A percentile compares a stretch with the other conserved stretches of the same genome.
Evolutionary conservation across 768 basidiomycete species (phyloP).

Genomic region (Mrakia gelida): DNA sequence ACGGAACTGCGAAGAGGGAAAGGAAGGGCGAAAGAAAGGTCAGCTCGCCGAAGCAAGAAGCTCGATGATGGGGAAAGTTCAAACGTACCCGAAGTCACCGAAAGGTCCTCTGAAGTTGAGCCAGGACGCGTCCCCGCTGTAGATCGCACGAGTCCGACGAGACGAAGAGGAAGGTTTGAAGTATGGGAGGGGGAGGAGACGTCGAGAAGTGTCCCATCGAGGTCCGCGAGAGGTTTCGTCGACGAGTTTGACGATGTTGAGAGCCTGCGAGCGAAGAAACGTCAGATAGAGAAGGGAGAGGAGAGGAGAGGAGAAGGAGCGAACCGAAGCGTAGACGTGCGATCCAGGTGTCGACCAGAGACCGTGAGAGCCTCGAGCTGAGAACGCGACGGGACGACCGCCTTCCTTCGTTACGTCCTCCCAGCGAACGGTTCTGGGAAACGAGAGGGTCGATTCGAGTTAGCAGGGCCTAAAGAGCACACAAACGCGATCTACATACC

Average conservation of each 20-base stretch:
- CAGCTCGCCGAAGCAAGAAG: no score
- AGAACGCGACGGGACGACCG: constrained; percentile 15
- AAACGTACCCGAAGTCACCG: background rate
- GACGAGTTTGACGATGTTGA: constrained; percentile 9
- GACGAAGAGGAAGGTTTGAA: background rate
- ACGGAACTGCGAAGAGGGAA: no score
- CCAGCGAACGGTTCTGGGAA: constrained; percentile 12
- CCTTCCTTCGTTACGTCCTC: constrained; percentile 11
- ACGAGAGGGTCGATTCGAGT: background rate
- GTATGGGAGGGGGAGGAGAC: background rate
- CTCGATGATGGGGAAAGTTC: no score
- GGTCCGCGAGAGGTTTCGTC: constrained; percentile 9
- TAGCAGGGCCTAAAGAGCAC: background rate
- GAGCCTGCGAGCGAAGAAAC: background rate
- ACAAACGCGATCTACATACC: background rate
- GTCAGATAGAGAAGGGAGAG: background rate
- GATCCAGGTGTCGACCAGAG: constrained; percentile 1
- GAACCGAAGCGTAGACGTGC: constrained; percentile 15
- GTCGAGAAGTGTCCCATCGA: constrained; percentile 19
- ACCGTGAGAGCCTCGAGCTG: constrained; percentile 15
- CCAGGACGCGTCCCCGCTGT: background rate
- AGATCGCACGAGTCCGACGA: background rate
- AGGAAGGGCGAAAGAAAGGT: no score
- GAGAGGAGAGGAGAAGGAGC: background rate
- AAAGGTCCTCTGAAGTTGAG: background rate